Percentiles rank a stretch among this genome's conserved stretches.
phyloP scores from a whole-genome alignment of 2,329 filamentous ascomycete species.

The Colletotrichum sp. region DNA sequence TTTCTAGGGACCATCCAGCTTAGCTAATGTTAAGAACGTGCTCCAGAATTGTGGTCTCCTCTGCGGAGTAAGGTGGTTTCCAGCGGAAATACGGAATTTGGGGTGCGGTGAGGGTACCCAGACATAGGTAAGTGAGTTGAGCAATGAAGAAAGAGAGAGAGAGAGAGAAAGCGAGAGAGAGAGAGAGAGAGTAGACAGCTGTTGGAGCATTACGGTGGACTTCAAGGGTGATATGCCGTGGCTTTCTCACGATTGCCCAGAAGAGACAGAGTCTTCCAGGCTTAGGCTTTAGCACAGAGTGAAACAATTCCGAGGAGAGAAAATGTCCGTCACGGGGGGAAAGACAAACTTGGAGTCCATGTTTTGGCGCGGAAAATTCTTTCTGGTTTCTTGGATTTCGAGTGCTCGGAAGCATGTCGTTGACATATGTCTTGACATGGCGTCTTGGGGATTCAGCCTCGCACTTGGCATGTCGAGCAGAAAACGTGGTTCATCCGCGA shows the following conservation, averaged over 20 bases:
- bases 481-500: conserved; percentile 25
- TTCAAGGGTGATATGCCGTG: background rate
- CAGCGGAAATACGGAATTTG: background rate
- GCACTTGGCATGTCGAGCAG: conserved; percentile 26
- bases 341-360: background rate
- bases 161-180: too few relatives aligned
- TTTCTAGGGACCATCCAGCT: background rate
- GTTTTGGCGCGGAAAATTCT: background rate
- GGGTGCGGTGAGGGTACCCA: background rate
- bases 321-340: background rate
- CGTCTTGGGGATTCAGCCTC: conserved; percentile 25
- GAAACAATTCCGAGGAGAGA: background rate
- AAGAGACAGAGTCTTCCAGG: background rate
- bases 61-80: background rate
- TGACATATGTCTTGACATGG: background rate
- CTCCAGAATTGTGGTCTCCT: background rate
- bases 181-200: background rate
- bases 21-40: background rate
- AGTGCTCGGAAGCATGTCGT: background rate
- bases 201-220: background rate
- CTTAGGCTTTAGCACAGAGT: background rate
- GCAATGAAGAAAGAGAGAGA: background rate
- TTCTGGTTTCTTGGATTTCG: background rate
- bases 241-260: background rate
- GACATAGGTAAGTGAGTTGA: background rate